These are phyloP conservation scores for Sporothrix curviconia DNA, from an alignment of 2,329 filamentous ascomycete species.

Conservation along the genomic window DNA sequence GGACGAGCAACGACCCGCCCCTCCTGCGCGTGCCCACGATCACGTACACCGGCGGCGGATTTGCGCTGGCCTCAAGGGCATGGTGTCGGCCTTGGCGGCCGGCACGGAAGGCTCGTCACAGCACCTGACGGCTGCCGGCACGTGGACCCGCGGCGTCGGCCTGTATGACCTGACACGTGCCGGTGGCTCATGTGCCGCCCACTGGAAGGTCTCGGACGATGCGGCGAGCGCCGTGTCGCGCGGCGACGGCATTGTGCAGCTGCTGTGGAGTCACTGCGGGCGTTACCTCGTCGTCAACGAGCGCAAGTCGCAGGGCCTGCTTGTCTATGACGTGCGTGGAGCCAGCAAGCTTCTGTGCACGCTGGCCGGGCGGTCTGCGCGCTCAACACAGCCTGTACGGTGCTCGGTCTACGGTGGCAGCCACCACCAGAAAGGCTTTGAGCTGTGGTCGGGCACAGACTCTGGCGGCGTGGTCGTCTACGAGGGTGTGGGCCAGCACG, in stretches of 20 bases:
- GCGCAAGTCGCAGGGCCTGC: conserved; percentile 46
- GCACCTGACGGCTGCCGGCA: conserved; percentile 52
- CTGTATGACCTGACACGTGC: conserved; percentile 54
- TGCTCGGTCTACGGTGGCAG: conserved; percentile 45
- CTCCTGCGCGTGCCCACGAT: conserved; percentile 48
- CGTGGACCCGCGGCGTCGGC: conserved; percentile 57
- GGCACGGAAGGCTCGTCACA: conserved; percentile 26
- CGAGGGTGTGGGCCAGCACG: conserved; percentile 46
- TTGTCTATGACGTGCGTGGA: conserved; percentile 58
- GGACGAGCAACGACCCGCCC: conserved; percentile 45
- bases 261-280: conserved; percentile 56
- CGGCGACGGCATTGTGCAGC: conserved; percentile 58
- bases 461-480: conserved; percentile 52
- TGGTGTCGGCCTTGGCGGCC: conserved; percentile 44
- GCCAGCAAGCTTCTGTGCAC: conserved; percentile 50
- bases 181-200: conserved; percentile 44
- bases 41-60: conserved; percentile 51
- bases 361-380: conserved; percentile 43
- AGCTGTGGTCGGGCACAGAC: conserved; percentile 56
- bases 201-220: conserved; percentile 52
- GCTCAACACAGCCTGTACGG: conserved; percentile 49
- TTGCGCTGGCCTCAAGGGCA: conserved; percentile 60
- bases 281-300: conserved; percentile 58
- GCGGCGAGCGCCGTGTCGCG: conserved; percentile 36
- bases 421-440: conserved; percentile 37